A percentile compares a stretch with the other conserved stretches of the same genome.
phyloP scores from a whole-genome alignment of 1,139 yeast genomes.

The Magnusiomyces suaveolens region DNA sequence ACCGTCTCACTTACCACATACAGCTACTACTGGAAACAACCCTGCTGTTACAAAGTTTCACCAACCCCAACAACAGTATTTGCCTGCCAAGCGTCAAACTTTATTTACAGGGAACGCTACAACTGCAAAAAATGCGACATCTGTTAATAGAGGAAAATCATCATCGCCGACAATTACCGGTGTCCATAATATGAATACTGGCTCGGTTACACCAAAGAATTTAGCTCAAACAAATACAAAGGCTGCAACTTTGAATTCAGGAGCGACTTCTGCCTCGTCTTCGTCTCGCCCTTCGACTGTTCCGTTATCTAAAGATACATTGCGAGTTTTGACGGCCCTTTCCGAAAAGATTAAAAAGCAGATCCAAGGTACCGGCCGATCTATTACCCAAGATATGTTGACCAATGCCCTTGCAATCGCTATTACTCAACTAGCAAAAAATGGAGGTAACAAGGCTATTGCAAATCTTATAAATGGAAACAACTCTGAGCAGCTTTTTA shows the following conservation, averaged over 20 bases:
- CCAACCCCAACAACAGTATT: no score
- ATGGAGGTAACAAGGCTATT: conserved; percentile 38
- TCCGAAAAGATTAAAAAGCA: conserved; percentile 33
- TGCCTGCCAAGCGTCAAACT: no score
- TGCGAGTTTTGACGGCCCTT: conserved; percentile 28
- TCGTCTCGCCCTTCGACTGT: neutral
- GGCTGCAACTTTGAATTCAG: neutral
- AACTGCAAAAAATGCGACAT: no score
- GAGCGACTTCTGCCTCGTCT: neutral
- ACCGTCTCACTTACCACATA: no score
- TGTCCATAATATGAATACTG: no score
- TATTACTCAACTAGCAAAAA: conserved; percentile 82
- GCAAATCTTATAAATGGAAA: conserved; percentile 15
- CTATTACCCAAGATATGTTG: conserved; percentile 44
- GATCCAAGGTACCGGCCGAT: conserved; percentile 27
- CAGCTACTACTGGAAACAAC: no score
- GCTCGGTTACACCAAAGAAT: no score
- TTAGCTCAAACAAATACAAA: neutral
- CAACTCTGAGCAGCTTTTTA: conserved; percentile 10
- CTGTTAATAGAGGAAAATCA: no score
- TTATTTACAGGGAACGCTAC: no score
- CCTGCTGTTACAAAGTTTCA: no score
- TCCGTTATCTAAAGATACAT: conserved; percentile 28
- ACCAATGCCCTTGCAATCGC: conserved; percentile 93
- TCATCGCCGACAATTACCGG: no score